Evolutionary conservation across 2,329 filamentous ascomycete species (phyloP), one percentile per base, ranked within the genome.

Genomic region (Nemania abortiva): DNA sequence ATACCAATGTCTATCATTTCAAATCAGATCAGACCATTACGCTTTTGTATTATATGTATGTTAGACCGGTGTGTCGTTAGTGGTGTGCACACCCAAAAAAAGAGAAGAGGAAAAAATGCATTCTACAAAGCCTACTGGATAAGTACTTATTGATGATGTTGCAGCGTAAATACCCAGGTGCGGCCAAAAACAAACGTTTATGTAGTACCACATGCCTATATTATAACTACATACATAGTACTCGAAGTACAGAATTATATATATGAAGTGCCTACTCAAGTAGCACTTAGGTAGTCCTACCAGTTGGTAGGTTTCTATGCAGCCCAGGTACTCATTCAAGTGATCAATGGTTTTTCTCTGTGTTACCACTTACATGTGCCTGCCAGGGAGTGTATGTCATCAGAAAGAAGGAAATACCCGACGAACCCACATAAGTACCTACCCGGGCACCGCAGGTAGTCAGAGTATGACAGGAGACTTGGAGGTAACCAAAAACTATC

Each of bases 61-160:
- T 24, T 22, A 39, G 34, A 15, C 27, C 27, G n/a, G 37, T 42
- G 22, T 52, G 49, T 11, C 20, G 24, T n/a, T 45, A 9, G 15
- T 50, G 29, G 10, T 50, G 39, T 15, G 27, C 18, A 50, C 42
- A 20, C 42, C n/a, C 42, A 20, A 47, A 47, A 20, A 18, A 20
- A 27, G 24, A 27, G 24, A 27, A 5, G n/a, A 20, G 18, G n/a
- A 37, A 37, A 37, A 37, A 37, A 37, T 37, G 42, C 18, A n/a
- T 20, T 20, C n/a, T 18, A 47, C 18, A 47, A 47, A 47, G 3
- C 49, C 15, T 37, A 6, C 15, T 47, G n/a, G 18, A 45, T 11
- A n/a, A n/a, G 39, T 57, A 34, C 39, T 47, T 50, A 13, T 65
- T 59, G 47, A 45, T 53, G 45, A 54, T 37, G 29, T 59, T 65